Evolutionary conservation across 768 basidiomycete genomes (phyloP), one percentile per base, ranked within the genome.

Genomic region (Royoungia palumana): DNA sequence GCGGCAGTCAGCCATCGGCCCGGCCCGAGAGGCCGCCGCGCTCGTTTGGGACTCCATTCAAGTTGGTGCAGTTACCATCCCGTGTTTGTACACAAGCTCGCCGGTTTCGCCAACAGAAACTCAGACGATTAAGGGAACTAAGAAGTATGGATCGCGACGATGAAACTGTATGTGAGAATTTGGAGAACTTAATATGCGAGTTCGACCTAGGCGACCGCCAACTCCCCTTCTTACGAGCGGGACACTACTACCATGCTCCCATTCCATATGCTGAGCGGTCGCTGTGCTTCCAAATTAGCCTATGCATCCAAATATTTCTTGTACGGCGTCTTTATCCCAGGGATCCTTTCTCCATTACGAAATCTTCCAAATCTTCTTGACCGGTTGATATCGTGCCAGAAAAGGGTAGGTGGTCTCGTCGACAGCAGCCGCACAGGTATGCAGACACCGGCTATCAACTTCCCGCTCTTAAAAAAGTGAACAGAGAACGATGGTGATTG

Each of bases 161-260:
- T n/a, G n/a, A n/a, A n/a, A n/a, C n/a, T n/a, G n/a, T n/a, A n/a
- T n/a, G n/a, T n/a, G n/a, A n/a, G n/a, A n/a, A n/a, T n/a, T n/a
- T n/a, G n/a, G n/a, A n/a, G n/a, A n/a, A n/a, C n/a, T n/a, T n/a
- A n/a, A n/a, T n/a, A n/a, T n/a, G n/a, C n/a, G n/a, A n/a, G n/a
- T n/a, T n/a, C n/a, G n/a, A n/a, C n/a, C n/a, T n/a, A n/a, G n/a
- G n/a, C n/a, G n/a, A n/a, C n/a, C n/a, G n/a, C n/a, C n/a, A n/a
- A n/a, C n/a, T n/a, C n/a, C n/a, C n/a, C n/a, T n/a, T n/a, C n/a
- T 12, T 11, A 28, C 13, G 28, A 12, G 3, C 28, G 28, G 28
- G 3, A 28, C 11, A 28, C 28, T 28, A 12, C 28, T 28, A 28
- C 47, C 46, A 10, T 42, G 46, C 30, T 58, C 57, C 49, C 57